Conservation (phyloP, 176 grass and related monocot genomes). For the Puccinellia tenuiflora region DNA sequence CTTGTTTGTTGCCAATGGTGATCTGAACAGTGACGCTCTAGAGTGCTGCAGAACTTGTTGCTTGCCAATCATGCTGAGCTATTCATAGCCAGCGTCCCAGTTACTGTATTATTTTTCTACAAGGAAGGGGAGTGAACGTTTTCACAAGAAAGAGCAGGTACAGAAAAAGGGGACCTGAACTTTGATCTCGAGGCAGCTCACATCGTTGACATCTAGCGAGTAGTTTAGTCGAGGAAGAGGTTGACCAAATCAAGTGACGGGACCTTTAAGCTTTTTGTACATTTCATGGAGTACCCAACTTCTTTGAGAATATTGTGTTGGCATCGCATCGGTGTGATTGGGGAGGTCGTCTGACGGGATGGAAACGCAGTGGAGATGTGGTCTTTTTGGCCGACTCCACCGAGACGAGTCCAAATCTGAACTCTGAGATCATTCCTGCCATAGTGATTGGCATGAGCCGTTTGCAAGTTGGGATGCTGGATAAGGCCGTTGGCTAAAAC, state of each 20-base stretch:
- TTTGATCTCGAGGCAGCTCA: not conserved
- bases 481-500: conserved; percentile 41
- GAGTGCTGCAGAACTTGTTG: too few species aligned
- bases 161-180: not conserved
- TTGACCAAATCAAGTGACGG: conserved; percentile 15
- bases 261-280: not conserved
- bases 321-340: not conserved
- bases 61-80: too few species aligned
- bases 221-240: not conserved
- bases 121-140: not conserved
- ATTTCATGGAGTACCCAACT: not conserved
- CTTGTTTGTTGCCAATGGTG: too few species aligned
- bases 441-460: not conserved
- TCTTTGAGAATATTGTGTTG: not conserved
- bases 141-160: not conserved
- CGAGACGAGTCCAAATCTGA: not conserved
- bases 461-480: not conserved
- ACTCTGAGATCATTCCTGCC: not conserved
- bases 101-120: not conserved
- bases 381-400: conserved; percentile 31
- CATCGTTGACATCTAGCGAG: not conserved
- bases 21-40: too few species aligned
- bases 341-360: not conserved
- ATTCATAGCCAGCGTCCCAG: too few species aligned
- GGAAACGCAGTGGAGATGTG: not conserved